Evolutionary conservation across 495 filamentous ascomycete genomes (phyloP).

Genomic region (Neurospora pannonica): DNA sequence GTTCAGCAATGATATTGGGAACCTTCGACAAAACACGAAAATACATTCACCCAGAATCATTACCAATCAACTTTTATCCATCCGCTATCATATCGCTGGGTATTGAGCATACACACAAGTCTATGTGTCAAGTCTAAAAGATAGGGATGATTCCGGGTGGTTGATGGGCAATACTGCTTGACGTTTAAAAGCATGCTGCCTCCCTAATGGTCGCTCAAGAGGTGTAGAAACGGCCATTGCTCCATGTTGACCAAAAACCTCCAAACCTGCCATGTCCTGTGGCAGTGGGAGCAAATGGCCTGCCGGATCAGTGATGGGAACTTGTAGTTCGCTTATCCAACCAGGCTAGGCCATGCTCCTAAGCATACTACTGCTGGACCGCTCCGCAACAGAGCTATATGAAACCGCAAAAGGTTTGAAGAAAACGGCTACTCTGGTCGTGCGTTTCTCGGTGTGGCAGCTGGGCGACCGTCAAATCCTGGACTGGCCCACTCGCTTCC

Average conservation of each 20-base stretch:
- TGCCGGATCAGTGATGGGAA: not conserved
- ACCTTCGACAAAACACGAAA: not conserved
- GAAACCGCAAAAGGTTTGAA: not conserved
- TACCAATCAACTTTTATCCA: not conserved
- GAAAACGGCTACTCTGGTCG: not conserved
- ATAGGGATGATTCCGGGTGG: not conserved
- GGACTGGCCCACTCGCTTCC: not conserved
- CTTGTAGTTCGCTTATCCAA: not conserved
- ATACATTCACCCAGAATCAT: not conserved
- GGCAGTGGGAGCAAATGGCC: not conserved
- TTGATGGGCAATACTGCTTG: not conserved
- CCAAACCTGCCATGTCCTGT: not conserved
- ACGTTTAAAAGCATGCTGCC: not conserved
- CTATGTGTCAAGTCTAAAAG: not conserved
- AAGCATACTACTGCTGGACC: not conserved
- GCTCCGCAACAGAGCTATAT: not conserved
- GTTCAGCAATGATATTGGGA: not conserved
- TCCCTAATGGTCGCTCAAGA: not conserved
- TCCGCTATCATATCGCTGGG: not conserved
- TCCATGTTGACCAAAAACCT: not conserved
- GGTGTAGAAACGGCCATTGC: not conserved
- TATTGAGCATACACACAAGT: not conserved
- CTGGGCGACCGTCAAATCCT: not conserved
- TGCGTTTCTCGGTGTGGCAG: not conserved
- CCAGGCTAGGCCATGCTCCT: not conserved